Evolutionary conservation across 176 grass and related monocot species (phyloP).

Genomic region (Thinopyrum elongatum): DNA sequence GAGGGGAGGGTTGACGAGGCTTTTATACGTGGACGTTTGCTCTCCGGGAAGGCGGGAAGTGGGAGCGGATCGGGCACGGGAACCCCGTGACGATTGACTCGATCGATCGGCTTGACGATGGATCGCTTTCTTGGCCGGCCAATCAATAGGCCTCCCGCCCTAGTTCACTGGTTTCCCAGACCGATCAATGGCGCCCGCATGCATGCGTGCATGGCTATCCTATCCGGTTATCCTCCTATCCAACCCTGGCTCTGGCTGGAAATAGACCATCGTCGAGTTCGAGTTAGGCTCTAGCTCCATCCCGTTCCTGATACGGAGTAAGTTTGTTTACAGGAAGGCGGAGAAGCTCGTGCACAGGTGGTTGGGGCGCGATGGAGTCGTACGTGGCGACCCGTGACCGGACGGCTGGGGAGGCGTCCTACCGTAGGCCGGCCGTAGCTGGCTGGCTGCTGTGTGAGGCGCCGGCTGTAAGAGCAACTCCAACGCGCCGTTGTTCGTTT

Average conservation of each 20-base stretch:
- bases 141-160: slow-evolving; percentile 13
- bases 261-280: not conserved
- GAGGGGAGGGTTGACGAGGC: not conserved
- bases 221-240: not conserved
- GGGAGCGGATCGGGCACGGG: not conserved
- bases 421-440: not conserved
- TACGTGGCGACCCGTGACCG: not conserved
- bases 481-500: too few species aligned
- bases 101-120: not conserved
- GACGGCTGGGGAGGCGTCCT: not conserved
- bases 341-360: not conserved
- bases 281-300: not conserved
- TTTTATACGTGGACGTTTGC: slow-evolving; percentile 37
- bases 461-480: not conserved
- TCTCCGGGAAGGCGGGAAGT: slow-evolving; percentile 23
- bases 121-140: not conserved
- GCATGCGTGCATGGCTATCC: not conserved
- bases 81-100: not conserved
- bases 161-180: not conserved
- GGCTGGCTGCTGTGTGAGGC: not conserved
- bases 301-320: too few species aligned
- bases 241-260: not conserved
- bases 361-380: not conserved
- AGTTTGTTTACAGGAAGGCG: too few species aligned
- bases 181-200: too few species aligned